These are phyloP conservation scores for Chlorella sp. DNA, from an alignment of 139 green algal species.

Conservation along the genomic window DNA sequence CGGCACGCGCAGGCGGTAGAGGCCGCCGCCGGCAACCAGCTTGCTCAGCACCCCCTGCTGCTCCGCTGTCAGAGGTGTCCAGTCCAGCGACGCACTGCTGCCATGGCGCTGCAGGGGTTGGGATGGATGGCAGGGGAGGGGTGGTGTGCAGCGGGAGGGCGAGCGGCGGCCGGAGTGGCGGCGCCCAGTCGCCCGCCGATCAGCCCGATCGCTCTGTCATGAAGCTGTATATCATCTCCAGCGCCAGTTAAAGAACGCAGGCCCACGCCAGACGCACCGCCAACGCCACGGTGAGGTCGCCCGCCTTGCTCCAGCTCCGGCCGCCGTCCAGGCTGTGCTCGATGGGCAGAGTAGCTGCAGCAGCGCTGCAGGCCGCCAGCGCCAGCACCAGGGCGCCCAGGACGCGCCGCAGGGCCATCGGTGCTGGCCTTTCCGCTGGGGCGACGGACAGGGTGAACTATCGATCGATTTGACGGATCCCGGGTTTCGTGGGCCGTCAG, in stretches of 20 bases:
- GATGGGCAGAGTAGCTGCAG: neutral
- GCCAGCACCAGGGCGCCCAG: neutral
- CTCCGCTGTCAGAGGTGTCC: neutral
- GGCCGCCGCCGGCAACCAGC: neutral
- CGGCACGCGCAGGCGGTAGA: conserved; percentile 26
- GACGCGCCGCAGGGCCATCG: neutral
- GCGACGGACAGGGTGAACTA: no score
- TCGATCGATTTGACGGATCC: no score
- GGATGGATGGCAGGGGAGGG: no score
- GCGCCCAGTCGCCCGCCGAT: no score
- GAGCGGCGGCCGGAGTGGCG: no score
- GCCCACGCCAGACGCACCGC: neutral
- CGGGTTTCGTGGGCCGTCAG: no score
- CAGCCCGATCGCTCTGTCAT: no score
- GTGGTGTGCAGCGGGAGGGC: no score
- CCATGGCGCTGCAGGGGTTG: neutral
- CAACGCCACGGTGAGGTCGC: neutral
- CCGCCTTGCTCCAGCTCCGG: neutral
- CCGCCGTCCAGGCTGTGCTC: conserved; percentile 27
- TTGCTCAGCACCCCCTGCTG: neutral
- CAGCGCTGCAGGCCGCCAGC: neutral
- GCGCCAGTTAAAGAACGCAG: neutral
- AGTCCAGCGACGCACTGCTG: neutral
- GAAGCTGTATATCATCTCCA: no score
- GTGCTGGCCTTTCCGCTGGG: no score